Evolutionary conservation across 768 basidiomycete genomes (phyloP), one percentile per base, ranked within the genome.

Genomic region (Neoboletus subvelutipes): DNA sequence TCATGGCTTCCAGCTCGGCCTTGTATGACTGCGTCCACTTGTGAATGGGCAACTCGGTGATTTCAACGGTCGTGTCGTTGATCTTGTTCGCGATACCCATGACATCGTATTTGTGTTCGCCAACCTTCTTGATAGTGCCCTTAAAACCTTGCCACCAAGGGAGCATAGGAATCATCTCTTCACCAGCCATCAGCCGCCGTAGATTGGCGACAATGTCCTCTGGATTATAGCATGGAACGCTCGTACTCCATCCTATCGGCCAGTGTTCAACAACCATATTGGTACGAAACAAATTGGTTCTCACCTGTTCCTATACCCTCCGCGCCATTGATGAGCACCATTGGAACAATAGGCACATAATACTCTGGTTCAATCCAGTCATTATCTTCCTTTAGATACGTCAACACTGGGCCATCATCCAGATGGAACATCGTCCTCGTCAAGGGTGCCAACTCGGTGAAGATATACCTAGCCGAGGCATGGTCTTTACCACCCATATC

Each of bases 131-230:
- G 74, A 98, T 89, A 37, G 87, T 80, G 40, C 95, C 95, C 67
- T 87, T 85, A 76, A 95, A 98, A 29, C 96, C 95, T 51, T 94
- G 86, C 90, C 92, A 98, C 97, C 97, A 99, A 2, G 97, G 97
- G 12, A 82, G 77, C 92, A 99, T 98, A 0, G 86, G 81, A 15
- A 86, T 83, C 61, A 87, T 68, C 60, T 92, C 91, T 74, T 97
- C 90, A 41, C 83, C 88, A 3, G 80, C 79, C 91, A 98, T 95
- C 61, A 94, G 75, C 7, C 90, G 80, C 15, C 90, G 86, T 34
- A 99, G 74, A 70, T 98, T 98, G 22, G 78, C 80, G 15, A 98
- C 90, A 54, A 99, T 89, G 54, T 98, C 96, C 15, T 73, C 73
- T 0, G 97, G 97, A 67, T 98, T 98, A 78, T 86, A 98, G 65